Evolutionary conservation across 805 yeast species (phyloP), one percentile per base, ranked within the genome.

Genomic region (Ogataea neopini): DNA sequence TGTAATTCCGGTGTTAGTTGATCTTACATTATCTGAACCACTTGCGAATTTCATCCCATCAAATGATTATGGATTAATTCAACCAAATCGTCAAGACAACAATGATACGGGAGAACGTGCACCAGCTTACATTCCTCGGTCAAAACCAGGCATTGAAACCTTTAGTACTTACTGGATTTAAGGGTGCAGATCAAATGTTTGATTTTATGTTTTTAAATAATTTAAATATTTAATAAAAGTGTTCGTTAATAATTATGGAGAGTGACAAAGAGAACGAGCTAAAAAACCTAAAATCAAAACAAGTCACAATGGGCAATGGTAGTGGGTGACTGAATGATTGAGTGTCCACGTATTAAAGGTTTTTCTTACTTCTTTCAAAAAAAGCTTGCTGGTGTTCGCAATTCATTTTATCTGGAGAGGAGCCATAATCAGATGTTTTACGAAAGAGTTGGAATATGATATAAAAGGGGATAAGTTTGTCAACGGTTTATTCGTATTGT

Each of bases 61-160:
- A 13, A 36, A 53, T 4, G 54, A 51, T 11, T 52, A 42, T 42
- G 78, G 78, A 2, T 55, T 81, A 33, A 59, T 83, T 6, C 90
- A 84, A 60, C 89, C 90, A 1, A 74, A 68, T 32, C 59, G 66
- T 33, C 87, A 83, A 57, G 70, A 76, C 38, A 81, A 83, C 53
- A 83, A 84, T 56, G 89, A 84, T 58, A 84, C 89, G 0, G 89
- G 88, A 0, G 69, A 58, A 0, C 63, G 63, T 40, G 86, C 85
- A 0, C 84, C 86, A 0, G 44, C 64, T 1, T 64, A 68, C 9
- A 69, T 81, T 13, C 53, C 69, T 13, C 66, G 59, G n/a, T 29
- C 49, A 2, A 62, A 53, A 28, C 70, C 70, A 17, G 56, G 50
- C 4, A 50, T 49, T 1, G 55, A 51, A 17, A 53, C 56, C 6